Evolutionary conservation across 2,329 filamentous ascomycete genomes (phyloP), one percentile per base, ranked within the genome.

Genomic region (Chrysosporium queenslandicum): DNA sequence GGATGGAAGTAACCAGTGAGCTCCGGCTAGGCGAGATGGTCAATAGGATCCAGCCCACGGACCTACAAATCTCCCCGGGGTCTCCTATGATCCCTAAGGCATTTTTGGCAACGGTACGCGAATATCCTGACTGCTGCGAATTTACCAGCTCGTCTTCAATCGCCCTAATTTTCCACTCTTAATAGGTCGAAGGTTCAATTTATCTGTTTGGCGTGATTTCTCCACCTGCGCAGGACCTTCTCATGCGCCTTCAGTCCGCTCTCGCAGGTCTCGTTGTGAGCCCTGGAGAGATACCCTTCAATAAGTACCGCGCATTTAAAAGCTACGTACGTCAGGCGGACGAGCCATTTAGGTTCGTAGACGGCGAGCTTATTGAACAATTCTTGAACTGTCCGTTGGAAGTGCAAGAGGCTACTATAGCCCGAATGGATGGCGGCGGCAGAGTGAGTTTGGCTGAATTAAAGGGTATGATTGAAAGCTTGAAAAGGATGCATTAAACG

Each of bases 21-120:
- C 81, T 97, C 57, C 82, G 85, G 41, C 74, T 98, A 8, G 90
- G 92, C 1, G 91, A 98, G 66, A 88, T 92, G 79, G 87, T 97
- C 52, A 98, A 98, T 64, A 79, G 82, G 29, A 94, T 97, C 52
- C 79, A 84, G 20, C 80, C 80, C 25, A 79, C 97, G 16, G 76
- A 83, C 50, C 80, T 94, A 8, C 76, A 80, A 25, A 74, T 81
- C 2, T 77, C 76, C 16, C 72, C 80, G 30, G 82, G 77, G 58
- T 81, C 86, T 7, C 74, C 84, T 23, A 81, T 96, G 6, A 73
- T 84, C 6, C 91, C 92, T 0, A 82, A 80, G 62, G 92, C 92
- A 18, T 96, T 97, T 64, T 71, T 97, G 49, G 90, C 80, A 54
- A 97, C 92, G 50, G 90, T 91, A 77, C 72, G 85, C 68, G 23